Evolutionary conservation across 163 green algal genomes (phyloP), one percentile per base, ranked within the genome.

Genomic region (Trebouxiophyceae sp.): DNA sequence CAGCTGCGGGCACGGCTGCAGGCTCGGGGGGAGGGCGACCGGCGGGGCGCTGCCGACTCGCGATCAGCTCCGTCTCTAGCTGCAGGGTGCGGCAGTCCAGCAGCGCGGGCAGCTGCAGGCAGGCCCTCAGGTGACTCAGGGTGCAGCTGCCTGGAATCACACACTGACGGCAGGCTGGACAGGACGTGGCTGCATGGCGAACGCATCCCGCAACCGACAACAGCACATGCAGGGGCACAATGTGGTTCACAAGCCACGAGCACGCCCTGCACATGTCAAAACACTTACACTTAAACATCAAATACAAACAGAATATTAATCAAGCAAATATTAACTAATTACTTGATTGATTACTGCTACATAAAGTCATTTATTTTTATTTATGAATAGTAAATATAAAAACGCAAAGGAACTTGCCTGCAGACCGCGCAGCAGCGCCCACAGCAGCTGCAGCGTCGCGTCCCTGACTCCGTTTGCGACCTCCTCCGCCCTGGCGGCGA

Each of bases 381-480:
- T n/a, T n/a, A n/a, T n/a, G n/a, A n/a, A n/a, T n/a, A n/a, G n/a
- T n/a, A n/a, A n/a, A n/a, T n/a, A n/a, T n/a, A n/a, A n/a, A n/a
- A n/a, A n/a, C n/a, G n/a, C n/a, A n/a, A n/a, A n/a, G n/a, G n/a
- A n/a, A n/a, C n/a, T n/a, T 50, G 39, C 72, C 72, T 88, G 70
- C 57, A 81, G 82, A 16, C 74, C 65, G n/a, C 80, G 39, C 8
- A 75, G 65, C 6, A 80, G 56, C 2, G 61, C 65, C 82, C 87
- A 91, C 28, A 94, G 76, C 65, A 90, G 62, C 16, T 30, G 55
- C 33, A 92, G 71, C 24, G 80, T 91, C 2, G 55, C 56, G 55
- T 84, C 72, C 8, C 78, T 65, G 66, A 86, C 81, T 0, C 87
- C 87, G 44, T 88, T 79, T 2, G 85, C 81, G 4, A 94, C 55